Conservation (phyloP, 1,284 basidiomycete species). For the Melampsora abietis-canadensis region DNA sequence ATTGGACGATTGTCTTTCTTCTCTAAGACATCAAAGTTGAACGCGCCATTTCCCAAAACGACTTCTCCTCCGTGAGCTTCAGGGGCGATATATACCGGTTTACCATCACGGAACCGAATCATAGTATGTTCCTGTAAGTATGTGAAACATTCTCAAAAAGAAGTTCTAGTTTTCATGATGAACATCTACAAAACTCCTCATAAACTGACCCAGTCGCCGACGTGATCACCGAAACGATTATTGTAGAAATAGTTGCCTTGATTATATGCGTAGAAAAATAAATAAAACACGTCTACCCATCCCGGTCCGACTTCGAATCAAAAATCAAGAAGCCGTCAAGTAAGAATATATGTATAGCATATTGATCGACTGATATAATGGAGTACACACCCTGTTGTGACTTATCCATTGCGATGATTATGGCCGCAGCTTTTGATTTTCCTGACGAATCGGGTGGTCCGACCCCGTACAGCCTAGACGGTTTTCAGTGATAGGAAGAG, state of each 20-base stretch:
- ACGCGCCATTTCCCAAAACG: constrained; percentile 22
- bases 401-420: constrained; percentile 35
- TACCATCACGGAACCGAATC: constrained; percentile 32
- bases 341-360: neutral
- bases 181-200: neutral
- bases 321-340: neutral
- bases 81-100: constrained; percentile 23
- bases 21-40: constrained; percentile 16
- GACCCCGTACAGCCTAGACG: constrained; percentile 16
- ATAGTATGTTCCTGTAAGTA: constrained; percentile 27
- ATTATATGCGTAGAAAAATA: constrained; percentile 41
- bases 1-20: constrained; percentile 21
- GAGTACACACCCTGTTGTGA: constrained; percentile 26
- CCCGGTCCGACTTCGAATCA: constrained; percentile 17
- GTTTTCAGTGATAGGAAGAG: neutral
- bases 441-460: constrained; percentile 15
- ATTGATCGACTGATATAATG: no score
- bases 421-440: constrained; percentile 6
- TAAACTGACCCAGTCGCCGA: constrained; percentile 33
- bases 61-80: constrained; percentile 34
- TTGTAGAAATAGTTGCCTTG: constrained; percentile 40
- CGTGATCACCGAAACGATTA: constrained; percentile 37
- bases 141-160: neutral
- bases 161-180: neutral
- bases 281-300: constrained; percentile 37